Percentiles rank a stretch among this genome's conserved stretches.
Evolutionary conservation across 2,329 filamentous ascomycete species (phyloP).

Genomic region (Colletotrichum melonis): DNA sequence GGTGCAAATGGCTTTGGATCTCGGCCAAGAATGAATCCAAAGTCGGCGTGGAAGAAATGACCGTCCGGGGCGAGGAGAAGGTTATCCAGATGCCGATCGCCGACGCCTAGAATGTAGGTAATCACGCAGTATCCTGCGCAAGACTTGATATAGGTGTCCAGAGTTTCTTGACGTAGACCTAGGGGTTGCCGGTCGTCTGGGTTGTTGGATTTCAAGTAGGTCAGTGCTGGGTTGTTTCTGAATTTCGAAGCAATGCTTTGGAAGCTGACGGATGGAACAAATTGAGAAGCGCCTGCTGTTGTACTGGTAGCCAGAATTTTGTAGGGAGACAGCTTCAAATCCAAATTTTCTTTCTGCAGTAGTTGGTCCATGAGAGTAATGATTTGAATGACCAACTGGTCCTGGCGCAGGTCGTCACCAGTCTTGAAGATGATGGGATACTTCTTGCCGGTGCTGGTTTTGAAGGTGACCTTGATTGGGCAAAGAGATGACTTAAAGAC

Average conservation of each 20-base stretch:
- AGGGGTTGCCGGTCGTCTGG: conserved; percentile 85
- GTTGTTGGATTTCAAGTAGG: conserved; percentile 90
- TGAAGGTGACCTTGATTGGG: conserved; percentile 92
- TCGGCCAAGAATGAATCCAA: conserved; percentile 96
- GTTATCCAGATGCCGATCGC: conserved; percentile 95
- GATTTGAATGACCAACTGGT: conserved; percentile 93
- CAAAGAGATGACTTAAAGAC: conserved; percentile 97
- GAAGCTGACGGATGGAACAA: conserved; percentile 87
- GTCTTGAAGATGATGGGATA: conserved; percentile 98
- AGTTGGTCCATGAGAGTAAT: conserved; percentile 98
- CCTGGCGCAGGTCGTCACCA: conserved; percentile 94
- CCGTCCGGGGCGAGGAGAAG: conserved; percentile 89
- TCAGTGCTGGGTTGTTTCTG: conserved; percentile 77
- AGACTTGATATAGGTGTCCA: conserved; percentile 95
- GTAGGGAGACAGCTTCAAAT: conserved; percentile 94
- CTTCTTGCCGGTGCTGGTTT: conserved; percentile 78
- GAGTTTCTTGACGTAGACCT: conserved; percentile 88
- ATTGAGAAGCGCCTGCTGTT: conserved; percentile 90
- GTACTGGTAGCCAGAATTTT: conserved; percentile 95
- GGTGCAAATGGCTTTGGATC: conserved; percentile 98
- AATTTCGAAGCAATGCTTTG: conserved; percentile 87
- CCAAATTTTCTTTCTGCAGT: conserved; percentile 93
- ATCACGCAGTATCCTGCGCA: conserved; percentile 99
- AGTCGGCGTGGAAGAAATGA: conserved; percentile 98
- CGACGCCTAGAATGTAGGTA: conserved; percentile 96